phyloP scores from a whole-genome alignment of 306 rosid species.

The Quercus berberidifolia region DNA sequence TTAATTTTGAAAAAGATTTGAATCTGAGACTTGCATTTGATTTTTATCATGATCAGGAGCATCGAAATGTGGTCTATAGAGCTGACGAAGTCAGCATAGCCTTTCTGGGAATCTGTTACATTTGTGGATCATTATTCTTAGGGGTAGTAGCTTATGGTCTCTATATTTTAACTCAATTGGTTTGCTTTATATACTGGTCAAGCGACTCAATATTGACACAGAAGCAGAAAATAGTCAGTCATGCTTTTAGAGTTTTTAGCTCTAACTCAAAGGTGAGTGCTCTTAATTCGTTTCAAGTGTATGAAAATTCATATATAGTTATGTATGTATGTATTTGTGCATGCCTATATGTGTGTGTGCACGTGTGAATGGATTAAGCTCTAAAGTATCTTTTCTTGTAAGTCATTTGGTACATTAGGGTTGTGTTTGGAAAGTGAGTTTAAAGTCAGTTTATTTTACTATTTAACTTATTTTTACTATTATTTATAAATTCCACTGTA shows the following conservation, averaged over 20 bases:
- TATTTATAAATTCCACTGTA: fast-evolving
- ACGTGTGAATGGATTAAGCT: not conserved
- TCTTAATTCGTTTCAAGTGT: not conserved
- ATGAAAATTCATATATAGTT: not conserved
- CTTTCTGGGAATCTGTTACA: not conserved
- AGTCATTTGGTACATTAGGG: too few species aligned
- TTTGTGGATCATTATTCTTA: not conserved
- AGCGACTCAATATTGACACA: not conserved
- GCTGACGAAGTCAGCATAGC: not conserved
- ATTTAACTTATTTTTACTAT: too few species aligned
- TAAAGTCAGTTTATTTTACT: too few species aligned
- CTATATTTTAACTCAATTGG: not conserved
- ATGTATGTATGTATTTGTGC: not conserved
- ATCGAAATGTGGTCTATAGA: not conserved
- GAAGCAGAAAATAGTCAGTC: not conserved
- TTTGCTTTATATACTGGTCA: not conserved
- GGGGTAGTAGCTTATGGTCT: not conserved
- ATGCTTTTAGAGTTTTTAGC: not conserved
- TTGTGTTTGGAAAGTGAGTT: too few species aligned
- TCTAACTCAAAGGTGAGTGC: not conserved
- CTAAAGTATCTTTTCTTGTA: too few species aligned
- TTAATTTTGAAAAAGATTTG: not conserved
- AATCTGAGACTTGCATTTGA: not conserved
- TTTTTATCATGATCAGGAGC: not conserved
- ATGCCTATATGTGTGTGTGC: too few species aligned